A percentile compares a stretch with the other conserved stretches of the same genome.
These are phyloP conservation scores for Cercospora sojina DNA, from an alignment of 2,329 filamentous ascomycete genomes.

Conservation along the genomic window DNA sequence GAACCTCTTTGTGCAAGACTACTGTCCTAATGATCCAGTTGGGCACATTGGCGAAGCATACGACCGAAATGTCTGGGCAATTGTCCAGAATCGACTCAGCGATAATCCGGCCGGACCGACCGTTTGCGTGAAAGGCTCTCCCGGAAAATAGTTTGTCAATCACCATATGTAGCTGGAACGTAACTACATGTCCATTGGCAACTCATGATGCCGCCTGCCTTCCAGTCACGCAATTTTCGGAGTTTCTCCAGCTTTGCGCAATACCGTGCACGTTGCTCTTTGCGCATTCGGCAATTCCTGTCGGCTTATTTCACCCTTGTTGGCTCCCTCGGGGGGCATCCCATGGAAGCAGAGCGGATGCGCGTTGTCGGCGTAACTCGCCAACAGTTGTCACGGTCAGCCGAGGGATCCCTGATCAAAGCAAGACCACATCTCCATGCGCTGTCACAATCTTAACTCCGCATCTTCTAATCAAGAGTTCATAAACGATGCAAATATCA, in stretches of 20 bases:
- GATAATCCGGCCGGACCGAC: conserved; percentile 23
- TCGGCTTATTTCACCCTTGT: background rate
- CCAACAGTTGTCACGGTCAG: background rate
- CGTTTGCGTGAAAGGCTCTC: conserved; percentile 22
- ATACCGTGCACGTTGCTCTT: background rate
- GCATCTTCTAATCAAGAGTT: background rate
- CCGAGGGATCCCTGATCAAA: background rate
- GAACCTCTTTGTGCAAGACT: conserved; percentile 30
- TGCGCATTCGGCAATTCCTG: background rate
- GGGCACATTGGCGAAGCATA: conserved; percentile 32
- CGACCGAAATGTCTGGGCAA: conserved; percentile 28
- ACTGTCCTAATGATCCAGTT: conserved; percentile 26
- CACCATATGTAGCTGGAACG: background rate
- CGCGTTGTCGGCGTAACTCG: background rate
- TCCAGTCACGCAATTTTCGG: background rate
- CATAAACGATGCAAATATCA: background rate
- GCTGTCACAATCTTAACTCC: background rate
- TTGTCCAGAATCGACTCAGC: conserved; percentile 27
- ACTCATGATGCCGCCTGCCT: background rate
- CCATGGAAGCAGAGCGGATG: background rate
- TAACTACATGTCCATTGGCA: background rate
- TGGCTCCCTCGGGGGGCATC: background rate
- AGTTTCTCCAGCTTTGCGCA: background rate
- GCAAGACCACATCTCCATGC: background rate
- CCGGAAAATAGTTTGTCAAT: conserved; percentile 11